Percentiles rank a stretch among this genome's conserved stretches.
Evolutionary conservation across 2,329 filamentous ascomycete species (phyloP).

Genomic region (Colletotrichum sublineola): DNA sequence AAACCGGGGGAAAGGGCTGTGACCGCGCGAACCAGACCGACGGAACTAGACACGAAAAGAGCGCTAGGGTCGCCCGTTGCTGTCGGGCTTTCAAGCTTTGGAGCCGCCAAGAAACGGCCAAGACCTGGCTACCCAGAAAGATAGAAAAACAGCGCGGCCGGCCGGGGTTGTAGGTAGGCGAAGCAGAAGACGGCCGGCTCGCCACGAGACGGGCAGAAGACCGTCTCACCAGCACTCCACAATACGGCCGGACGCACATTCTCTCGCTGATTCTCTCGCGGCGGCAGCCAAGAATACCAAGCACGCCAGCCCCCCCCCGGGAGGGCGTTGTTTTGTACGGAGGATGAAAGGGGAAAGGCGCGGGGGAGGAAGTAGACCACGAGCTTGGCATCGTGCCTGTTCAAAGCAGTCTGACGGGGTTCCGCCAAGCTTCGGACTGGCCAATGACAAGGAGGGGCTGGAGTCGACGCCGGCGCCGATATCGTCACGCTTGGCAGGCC

Average conservation of each 20-base stretch:
- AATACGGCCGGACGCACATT: conserved; percentile 33
- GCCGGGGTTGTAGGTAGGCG: no score
- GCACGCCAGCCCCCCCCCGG: background rate
- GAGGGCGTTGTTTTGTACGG: background rate
- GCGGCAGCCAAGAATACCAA: conserved; percentile 15
- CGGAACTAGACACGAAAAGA: background rate
- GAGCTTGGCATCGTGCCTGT: conserved; percentile 9
- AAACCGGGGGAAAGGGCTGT: background rate
- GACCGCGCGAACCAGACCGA: background rate
- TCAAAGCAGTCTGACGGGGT: background rate
- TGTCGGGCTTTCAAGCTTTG: background rate
- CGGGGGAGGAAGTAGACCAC: background rate
- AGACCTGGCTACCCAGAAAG: background rate
- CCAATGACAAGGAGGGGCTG: conserved; percentile 8
- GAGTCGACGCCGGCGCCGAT: conserved; percentile 7
- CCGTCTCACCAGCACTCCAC: conserved; percentile 22
- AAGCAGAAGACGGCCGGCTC: background rate
- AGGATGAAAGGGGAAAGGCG: conserved; percentile 11
- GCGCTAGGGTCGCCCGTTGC: conserved; percentile 1
- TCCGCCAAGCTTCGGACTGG: background rate
- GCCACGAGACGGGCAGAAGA: conserved; percentile 27
- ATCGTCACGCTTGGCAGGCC: background rate
- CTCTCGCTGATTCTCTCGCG: conserved; percentile 40
- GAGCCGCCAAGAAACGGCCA: conserved; percentile 7
- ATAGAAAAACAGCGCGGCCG: background rate